These are phyloP conservation scores for Crotalaria pallida DNA, from an alignment of 306 rosid genomes.

Conservation along the genomic window DNA sequence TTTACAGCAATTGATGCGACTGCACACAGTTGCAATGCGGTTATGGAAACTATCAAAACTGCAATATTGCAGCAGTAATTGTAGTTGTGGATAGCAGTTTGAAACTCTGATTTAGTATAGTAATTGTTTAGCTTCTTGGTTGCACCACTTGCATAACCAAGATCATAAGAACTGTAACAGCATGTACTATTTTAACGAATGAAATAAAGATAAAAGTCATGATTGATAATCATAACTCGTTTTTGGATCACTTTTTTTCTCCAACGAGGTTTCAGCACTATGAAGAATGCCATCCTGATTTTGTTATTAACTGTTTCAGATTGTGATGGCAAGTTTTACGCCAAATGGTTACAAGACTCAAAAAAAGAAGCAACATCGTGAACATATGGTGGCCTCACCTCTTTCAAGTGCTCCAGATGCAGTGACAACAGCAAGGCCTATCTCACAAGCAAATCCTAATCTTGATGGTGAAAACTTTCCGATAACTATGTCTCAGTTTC, in stretches of 20 bases:
- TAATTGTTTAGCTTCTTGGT: neutral
- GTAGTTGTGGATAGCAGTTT: no score
- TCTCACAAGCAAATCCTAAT: slow-evolving; percentile 50
- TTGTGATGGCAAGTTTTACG: slow-evolving; percentile 74
- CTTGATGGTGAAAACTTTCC: slow-evolving; percentile 21
- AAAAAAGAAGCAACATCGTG: slow-evolving; percentile 54
- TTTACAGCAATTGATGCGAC: no score
- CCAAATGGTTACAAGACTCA: slow-evolving; percentile 40
- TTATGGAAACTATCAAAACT: no score
- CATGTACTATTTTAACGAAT: neutral
- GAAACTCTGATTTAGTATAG: neutral
- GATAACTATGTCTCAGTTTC: slow-evolving; percentile 12
- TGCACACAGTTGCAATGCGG: no score
- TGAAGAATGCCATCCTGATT: neutral
- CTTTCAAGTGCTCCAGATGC: slow-evolving; percentile 30
- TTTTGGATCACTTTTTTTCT: neutral
- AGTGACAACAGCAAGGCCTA: slow-evolving; percentile 39
- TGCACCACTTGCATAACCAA: no score
- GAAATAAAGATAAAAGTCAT: neutral
- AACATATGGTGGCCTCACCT: slow-evolving; percentile 33
- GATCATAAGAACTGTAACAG: neutral
- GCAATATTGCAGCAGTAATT: no score
- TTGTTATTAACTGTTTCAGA: slow-evolving; percentile 33
- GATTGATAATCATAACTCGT: neutral
- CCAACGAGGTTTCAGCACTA: neutral